Conservation (phyloP, 176 grass and related monocot species). For the Oryza officinalis region DNA sequence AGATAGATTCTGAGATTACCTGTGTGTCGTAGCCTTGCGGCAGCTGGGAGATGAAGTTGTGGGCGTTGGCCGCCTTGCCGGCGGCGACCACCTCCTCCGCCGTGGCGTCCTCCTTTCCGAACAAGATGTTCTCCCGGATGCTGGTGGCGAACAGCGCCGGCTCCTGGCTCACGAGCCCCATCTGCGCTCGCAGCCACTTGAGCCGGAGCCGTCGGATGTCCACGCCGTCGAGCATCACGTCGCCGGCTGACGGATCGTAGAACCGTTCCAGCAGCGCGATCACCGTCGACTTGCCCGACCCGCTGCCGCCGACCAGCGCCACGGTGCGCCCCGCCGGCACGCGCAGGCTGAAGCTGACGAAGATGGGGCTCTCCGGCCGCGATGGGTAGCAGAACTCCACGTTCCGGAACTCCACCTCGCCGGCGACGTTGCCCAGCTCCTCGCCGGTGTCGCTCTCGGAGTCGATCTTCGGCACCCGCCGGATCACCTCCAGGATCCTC, state of each 20-base stretch:
- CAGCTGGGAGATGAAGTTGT: slow-evolving; percentile 95
- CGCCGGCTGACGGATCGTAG: slow-evolving; percentile 76
- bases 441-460: slow-evolving; percentile 73
- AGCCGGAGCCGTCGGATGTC: slow-evolving; percentile 77
- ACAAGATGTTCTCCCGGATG: slow-evolving; percentile 89
- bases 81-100: slow-evolving; percentile 69
- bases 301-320: slow-evolving; percentile 80
- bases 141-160: slow-evolving; percentile 93
- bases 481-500: slow-evolving; percentile 68
- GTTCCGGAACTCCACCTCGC: slow-evolving; percentile 78
- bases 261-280: slow-evolving; percentile 88
- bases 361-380: slow-evolving; percentile 72
- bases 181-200: slow-evolving; percentile 88
- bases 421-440: slow-evolving; percentile 59
- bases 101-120: slow-evolving; percentile 91
- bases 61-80: slow-evolving; percentile 85
- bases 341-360: slow-evolving; percentile 72
- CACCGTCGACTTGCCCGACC: slow-evolving; percentile 95
- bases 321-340: slow-evolving; percentile 82
- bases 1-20: slow-evolving; percentile 43
- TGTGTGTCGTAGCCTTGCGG: slow-evolving; percentile 89
- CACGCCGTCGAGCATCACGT: slow-evolving; percentile 70
- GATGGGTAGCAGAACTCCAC: slow-evolving; percentile 91
- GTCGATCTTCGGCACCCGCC: slow-evolving; percentile 84
- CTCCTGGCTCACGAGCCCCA: slow-evolving; percentile 96